These are phyloP conservation scores for Hypericum perforatum DNA, from an alignment of 345 rosid genomes.

Conservation along the genomic window DNA sequence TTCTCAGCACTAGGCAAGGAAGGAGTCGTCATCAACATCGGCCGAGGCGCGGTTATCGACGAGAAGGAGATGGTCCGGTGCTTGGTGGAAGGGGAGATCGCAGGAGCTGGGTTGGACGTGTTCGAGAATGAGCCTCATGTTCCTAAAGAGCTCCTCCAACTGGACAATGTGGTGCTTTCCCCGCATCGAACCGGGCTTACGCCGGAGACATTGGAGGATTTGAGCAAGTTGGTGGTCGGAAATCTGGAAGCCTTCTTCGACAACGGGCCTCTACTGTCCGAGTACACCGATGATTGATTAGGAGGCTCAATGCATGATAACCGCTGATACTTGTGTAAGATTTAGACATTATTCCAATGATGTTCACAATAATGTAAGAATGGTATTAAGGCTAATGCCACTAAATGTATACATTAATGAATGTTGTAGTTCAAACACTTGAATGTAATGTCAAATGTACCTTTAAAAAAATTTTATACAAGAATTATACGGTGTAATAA, in stretches of 20 bases:
- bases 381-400: no score
- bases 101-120: slow-evolving; percentile 23
- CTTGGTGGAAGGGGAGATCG: slow-evolving; percentile 19
- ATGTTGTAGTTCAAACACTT: no score
- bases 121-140: slow-evolving; percentile 18
- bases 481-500: no score
- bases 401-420: no score
- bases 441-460: no score
- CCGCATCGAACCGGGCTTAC: slow-evolving; percentile 12
- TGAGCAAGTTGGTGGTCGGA: slow-evolving; percentile 10
- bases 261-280: slow-evolving; percentile 9
- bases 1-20: slow-evolving; percentile 15
- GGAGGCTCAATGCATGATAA: not conserved
- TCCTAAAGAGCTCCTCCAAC: slow-evolving; percentile 4
- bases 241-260: slow-evolving; percentile 16
- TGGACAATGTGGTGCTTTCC: slow-evolving; percentile 15
- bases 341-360: no score
- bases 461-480: no score
- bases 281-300: not conserved
- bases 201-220: not conserved
- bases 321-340: not conserved
- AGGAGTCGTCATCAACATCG: slow-evolving; percentile 15
- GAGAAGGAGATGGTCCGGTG: slow-evolving; percentile 17
- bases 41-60: slow-evolving; percentile 12
- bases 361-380: no score